phyloP scores from a whole-genome alignment of 495 filamentous ascomycete species.

The Lasiosphaeria miniovina region DNA sequence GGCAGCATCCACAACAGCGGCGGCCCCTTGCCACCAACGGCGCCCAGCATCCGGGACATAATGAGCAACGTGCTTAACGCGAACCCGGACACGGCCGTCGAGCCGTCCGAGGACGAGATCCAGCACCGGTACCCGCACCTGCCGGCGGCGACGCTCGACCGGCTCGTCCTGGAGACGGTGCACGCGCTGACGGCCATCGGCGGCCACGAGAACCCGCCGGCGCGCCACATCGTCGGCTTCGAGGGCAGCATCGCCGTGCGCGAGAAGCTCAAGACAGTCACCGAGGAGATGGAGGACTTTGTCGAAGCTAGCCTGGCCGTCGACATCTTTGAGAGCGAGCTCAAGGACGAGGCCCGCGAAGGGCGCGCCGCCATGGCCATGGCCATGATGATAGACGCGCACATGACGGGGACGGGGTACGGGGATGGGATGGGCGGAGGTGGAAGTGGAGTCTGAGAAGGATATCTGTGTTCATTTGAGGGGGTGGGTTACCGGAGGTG shows the following conservation, averaged over 20 bases:
- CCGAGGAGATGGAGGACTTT: conserved; percentile 94
- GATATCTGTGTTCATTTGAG: too few relatives aligned
- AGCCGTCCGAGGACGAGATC: conserved; percentile 38
- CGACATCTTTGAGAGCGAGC: conserved; percentile 63
- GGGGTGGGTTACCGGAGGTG: too few relatives aligned
- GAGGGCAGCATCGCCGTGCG: conserved; percentile 87
- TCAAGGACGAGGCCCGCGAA: conserved; percentile 45
- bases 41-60: conserved; percentile 76
- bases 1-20: conserved; percentile 60
- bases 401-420: conserved; percentile 3
- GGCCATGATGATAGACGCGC: conserved; percentile 12
- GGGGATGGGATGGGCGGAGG: too few relatives aligned
- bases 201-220: conserved; percentile 92
- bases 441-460: too few relatives aligned
- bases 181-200: conserved; percentile 87
- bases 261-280: conserved; percentile 94
- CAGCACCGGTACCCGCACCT: conserved; percentile 70
- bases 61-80: conserved; percentile 66
- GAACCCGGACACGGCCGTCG: conserved; percentile 52
- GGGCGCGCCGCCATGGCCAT: conserved; percentile 23
- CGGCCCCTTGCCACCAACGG: conserved; percentile 58
- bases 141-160: conserved; percentile 59
- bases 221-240: conserved; percentile 88
- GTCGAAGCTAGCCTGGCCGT: conserved; percentile 83
- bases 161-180: conserved; percentile 84